Evolutionary conservation across 441 rosid species (phyloP).

Genomic region (Mallotus japonicus): DNA sequence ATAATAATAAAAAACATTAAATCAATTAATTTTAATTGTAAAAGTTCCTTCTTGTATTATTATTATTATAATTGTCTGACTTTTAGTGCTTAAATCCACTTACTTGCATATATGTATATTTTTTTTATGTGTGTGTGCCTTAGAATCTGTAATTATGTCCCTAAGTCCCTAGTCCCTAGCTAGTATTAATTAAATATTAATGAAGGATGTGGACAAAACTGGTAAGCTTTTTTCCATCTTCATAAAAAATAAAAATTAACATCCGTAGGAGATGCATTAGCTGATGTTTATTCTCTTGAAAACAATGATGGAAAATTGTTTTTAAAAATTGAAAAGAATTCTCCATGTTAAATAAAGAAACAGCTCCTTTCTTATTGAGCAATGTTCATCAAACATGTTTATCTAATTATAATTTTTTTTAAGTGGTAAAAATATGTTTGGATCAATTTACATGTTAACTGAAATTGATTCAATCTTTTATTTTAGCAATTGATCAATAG

Average conservation of each 20-base stretch:
- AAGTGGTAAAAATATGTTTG: too few species aligned
- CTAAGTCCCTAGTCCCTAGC: conserved; percentile 16
- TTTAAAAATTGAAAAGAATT: not conserved
- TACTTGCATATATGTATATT: not conserved
- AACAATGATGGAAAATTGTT: not conserved
- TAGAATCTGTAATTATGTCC: conserved; percentile 17
- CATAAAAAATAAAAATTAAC: not conserved
- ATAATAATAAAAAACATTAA: too few species aligned
- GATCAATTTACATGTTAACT: too few species aligned
- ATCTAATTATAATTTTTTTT: too few species aligned
- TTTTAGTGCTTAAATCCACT: conserved; percentile 9
- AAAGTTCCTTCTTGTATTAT: not conserved
- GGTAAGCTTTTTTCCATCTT: not conserved
- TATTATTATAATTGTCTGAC: conserved; percentile 4
- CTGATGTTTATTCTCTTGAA: conserved; percentile 10
- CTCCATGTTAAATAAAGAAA: not conserved
- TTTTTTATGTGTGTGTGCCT: not conserved
- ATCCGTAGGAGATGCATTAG: not conserved
- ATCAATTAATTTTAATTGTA: not conserved
- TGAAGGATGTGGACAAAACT: not conserved
- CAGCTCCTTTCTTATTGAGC: not conserved
- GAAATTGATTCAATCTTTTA: not conserved
- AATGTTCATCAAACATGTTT: not conserved
- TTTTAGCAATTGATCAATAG: not conserved
- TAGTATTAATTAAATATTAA: not conserved